Evolutionary conservation across 371 early-diverging fungal genomes (phyloP), one percentile per base, ranked within the genome.

Genomic region (Mycotypha africana): DNA sequence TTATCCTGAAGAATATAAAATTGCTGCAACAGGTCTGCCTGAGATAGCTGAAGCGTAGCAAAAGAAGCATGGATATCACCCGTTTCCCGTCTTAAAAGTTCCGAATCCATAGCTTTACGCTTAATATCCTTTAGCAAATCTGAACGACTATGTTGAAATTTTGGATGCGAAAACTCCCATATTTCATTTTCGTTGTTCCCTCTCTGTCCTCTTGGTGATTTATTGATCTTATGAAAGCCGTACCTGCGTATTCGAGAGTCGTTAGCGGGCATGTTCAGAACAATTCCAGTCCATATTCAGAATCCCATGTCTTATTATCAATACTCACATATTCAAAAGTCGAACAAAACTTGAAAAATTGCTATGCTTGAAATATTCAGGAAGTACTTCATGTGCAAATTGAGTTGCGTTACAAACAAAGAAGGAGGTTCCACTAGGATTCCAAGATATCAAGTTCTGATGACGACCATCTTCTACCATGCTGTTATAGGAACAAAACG

Each of bases 341-440:
- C 58, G 53, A 30, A 58, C 58, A 48, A 58, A 58, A 23, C 53
- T 58, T 11, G 50, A 58, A 45, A 54, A 58, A 21, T 58, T 54
- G 17, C 49, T 45, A 23, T 92, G 92, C 61, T 92, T 92, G 54
- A 92, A 93, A 42, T 72, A 76, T 21, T 69, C 70, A 4, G 87
- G 85, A 39, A 92, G 67, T 11, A 91, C 82, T 33, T 78, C 77
- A 50, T 85, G 83, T 12, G 92, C 74, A 70, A 96, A 93, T 17
- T 82, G 85, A 33, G 77, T 77, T 15, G 88, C 86, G 53, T 93
- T 87, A 61, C 82, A 82, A 45, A 97, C 92, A 36, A 89, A 75
- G 51, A 97, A 95, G 19, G 93, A 88, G 2, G 84, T 79, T 3
- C 93, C 93, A 38, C 72, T 70, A 20, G 73, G 76, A 67, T 84